Evolutionary conservation across 1,139 yeast genomes (phyloP).

Genomic region (Magnusiomyces suaveolens): DNA sequence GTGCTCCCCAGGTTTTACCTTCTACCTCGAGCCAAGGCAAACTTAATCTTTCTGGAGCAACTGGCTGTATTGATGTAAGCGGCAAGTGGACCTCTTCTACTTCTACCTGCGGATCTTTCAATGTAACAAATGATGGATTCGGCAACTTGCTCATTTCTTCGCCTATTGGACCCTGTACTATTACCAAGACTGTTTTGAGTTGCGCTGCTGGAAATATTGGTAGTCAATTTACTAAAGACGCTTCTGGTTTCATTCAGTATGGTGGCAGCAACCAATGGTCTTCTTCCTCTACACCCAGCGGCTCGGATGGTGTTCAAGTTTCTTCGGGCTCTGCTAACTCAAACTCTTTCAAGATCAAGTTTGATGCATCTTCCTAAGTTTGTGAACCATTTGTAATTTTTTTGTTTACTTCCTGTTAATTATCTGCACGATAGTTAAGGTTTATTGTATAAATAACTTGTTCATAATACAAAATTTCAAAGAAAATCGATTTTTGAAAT

Average conservation of each 20-base stretch:
- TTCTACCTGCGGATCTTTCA: constrained; percentile 81
- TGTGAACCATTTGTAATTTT: not conserved
- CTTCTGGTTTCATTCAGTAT: constrained; percentile 37
- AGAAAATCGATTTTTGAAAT: no score
- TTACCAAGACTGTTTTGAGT: constrained; percentile 36
- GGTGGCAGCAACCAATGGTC: constrained; percentile 64
- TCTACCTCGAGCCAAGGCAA: constrained; percentile 33
- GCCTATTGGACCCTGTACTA: constrained; percentile 65
- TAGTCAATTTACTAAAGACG: constrained; percentile 28
- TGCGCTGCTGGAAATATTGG: constrained; percentile 23
- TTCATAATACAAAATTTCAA: no score
- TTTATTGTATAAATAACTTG: no score
- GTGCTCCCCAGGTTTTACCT: constrained; percentile 30
- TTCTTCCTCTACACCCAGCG: constrained; percentile 42
- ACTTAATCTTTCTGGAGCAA: constrained; percentile 45
- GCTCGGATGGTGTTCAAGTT: constrained; percentile 46
- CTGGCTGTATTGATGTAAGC: constrained; percentile 73
- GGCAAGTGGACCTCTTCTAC: constrained; percentile 67
- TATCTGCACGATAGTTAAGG: not conserved
- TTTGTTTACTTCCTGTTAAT: no score
- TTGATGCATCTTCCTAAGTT: not conserved
- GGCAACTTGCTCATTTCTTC: constrained; percentile 62
- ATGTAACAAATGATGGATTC: constrained; percentile 41
- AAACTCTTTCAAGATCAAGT: not conserved
- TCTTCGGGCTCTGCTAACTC: not conserved